phyloP scores from a whole-genome alignment of 108 stramenopile species.

The Pseudonitzschia multistriata region DNA sequence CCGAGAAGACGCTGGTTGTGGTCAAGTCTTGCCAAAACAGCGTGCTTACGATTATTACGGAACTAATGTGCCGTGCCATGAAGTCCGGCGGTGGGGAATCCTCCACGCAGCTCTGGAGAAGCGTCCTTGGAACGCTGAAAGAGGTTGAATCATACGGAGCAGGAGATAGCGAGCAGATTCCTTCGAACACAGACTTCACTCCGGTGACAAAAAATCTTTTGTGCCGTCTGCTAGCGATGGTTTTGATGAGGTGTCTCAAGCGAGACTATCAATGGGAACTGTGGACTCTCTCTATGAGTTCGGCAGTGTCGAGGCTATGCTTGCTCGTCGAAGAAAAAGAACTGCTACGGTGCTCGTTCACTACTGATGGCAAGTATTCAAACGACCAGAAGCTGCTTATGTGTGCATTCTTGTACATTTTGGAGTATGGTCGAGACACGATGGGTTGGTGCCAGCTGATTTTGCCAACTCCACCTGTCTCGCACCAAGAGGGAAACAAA shows the following conservation, averaged over 20 bases:
- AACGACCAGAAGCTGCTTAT: conserved; percentile 73
- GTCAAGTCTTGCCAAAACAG: conserved; percentile 62
- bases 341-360: conserved; percentile 41
- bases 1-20: conserved; percentile 2
- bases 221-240: conserved; percentile 68
- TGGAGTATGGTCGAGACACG: conserved; percentile 75
- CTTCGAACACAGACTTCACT: not conserved
- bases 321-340: conserved; percentile 79
- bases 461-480: conserved; percentile 33
- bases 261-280: conserved; percentile 63
- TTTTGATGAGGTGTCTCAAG: conserved; percentile 60
- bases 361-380: conserved; percentile 21
- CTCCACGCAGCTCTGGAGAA: conserved; percentile 68
- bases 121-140: conserved; percentile 44
- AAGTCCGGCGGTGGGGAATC: conserved; percentile 77
- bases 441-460: conserved; percentile 67
- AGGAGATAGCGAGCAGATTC: not conserved
- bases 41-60: conserved; percentile 54
- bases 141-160: conserved; percentile 14
- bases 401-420: conserved; percentile 56
- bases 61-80: conserved; percentile 74
- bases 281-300: conserved; percentile 65
- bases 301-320: conserved; percentile 68
- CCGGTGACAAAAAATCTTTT: conserved; percentile 32
- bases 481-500: conserved; percentile 3